Evolutionary conservation across 345 rosid species (phyloP).

Genomic region (Heritiera fomes): DNA sequence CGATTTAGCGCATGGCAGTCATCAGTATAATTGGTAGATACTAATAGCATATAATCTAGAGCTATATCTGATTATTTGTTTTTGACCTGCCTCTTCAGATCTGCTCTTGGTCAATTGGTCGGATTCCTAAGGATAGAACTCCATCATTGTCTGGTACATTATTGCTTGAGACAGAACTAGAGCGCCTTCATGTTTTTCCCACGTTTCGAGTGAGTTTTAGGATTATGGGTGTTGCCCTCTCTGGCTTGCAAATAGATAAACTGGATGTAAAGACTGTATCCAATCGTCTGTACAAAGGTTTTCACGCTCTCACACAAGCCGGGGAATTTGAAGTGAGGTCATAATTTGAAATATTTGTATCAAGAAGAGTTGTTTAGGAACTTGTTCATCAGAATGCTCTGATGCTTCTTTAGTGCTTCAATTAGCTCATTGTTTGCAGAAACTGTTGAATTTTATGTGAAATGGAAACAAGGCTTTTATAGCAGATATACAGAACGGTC

Average conservation of each 20-base stretch:
- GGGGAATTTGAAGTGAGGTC: constrained; percentile 86
- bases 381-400: too few species aligned
- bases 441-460: background rate
- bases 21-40: background rate
- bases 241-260: constrained; percentile 78
- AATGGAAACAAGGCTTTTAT: background rate
- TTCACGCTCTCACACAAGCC: constrained; percentile 79
- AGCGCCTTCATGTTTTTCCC: constrained; percentile 77
- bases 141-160: constrained; percentile 77
- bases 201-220: constrained; percentile 69
- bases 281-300: constrained; percentile 80
- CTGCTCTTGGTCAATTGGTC: constrained; percentile 84
- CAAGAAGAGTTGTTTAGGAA: too few species aligned
- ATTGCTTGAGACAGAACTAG: constrained; percentile 58
- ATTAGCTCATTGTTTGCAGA: background rate
- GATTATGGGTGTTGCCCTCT: constrained; percentile 88
- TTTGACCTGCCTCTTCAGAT: constrained; percentile 43
- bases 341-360: constrained; percentile 29
- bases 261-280: constrained; percentile 66
- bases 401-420: background rate
- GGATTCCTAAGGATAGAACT: constrained; percentile 79
- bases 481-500: too few species aligned
- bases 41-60: background rate
- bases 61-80: background rate
- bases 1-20: too few species aligned